A percentile compares a stretch with the other conserved stretches of the same genome.
Conservation (phyloP, 371 early-diverging fungal species). For the Mortierella sp. region DNA sequence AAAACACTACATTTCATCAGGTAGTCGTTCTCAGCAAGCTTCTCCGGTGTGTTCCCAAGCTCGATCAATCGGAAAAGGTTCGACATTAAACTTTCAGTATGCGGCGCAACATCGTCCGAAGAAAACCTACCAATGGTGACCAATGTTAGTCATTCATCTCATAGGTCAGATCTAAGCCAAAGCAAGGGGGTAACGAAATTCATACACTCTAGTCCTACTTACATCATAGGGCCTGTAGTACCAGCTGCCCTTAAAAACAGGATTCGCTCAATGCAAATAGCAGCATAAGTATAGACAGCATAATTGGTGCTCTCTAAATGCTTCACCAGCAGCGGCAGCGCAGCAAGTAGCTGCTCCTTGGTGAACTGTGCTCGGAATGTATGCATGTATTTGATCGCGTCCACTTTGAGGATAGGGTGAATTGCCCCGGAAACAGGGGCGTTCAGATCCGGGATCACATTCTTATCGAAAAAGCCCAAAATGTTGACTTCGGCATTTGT, state of each 20-base stretch:
- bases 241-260: constrained; percentile 82
- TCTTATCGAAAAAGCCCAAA: constrained; percentile 81
- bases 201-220: neutral
- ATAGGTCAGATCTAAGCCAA: no score
- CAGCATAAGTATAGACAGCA: constrained; percentile 93
- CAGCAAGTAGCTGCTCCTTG: constrained; percentile 78
- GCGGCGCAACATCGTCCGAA: constrained; percentile 75
- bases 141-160: neutral
- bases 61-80: constrained; percentile 83
- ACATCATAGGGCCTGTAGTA: constrained; percentile 64
- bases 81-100: constrained; percentile 73
- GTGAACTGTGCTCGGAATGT: constrained; percentile 93
- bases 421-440: constrained; percentile 73
- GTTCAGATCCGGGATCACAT: constrained; percentile 87
- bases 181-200: neutral
- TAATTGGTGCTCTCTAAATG: constrained; percentile 84
- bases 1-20: constrained; percentile 80
- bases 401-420: constrained; percentile 92
- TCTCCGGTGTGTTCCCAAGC: constrained; percentile 74
- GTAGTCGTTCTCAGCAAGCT: constrained; percentile 96
- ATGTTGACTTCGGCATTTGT: constrained; percentile 84
- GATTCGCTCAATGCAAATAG: constrained; percentile 92
- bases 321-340: constrained; percentile 82
- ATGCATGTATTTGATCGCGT: constrained; percentile 92
- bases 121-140: constrained; percentile 62